These are phyloP conservation scores for Candida ovalis DNA, from an alignment of 805 yeast genomes.

Conservation along the genomic window DNA sequence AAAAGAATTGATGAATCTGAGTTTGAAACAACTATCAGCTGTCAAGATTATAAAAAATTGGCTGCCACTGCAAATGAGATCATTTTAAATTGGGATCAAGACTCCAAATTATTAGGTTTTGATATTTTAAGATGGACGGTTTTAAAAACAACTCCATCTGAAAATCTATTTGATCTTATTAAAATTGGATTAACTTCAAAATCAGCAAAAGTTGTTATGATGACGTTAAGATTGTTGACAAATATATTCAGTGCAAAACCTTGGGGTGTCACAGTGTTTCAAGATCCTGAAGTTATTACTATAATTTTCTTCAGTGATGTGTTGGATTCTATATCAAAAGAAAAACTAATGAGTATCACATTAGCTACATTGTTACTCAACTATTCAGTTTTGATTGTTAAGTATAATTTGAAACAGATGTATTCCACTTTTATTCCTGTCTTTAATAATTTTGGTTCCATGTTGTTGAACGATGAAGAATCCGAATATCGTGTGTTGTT, in stretches of 20 bases:
- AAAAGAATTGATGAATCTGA: conserved; percentile 44
- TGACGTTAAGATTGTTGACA: conserved; percentile 53
- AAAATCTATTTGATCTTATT: conserved; percentile 37
- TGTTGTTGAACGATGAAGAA: conserved; percentile 44
- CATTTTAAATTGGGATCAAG: conserved; percentile 43
- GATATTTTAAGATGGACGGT: conserved; percentile 57
- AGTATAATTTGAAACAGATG: conserved; percentile 27
- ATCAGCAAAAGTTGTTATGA: conserved; percentile 40
- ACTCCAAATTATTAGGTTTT: conserved; percentile 49
- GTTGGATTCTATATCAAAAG: conserved; percentile 18
- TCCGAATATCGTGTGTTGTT: conserved; percentile 63
- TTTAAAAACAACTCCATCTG: conserved; percentile 38
- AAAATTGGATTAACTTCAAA: conserved; percentile 36
- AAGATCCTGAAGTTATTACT: conserved; percentile 38
- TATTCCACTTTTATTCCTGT: conserved; percentile 26
- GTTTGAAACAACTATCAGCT: conserved; percentile 49
- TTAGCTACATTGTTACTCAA: conserved; percentile 49
- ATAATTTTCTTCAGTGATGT: conserved; percentile 32
- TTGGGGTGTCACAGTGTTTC: conserved; percentile 46
- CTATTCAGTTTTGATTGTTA: conserved; percentile 38
- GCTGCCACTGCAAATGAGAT: conserved; percentile 35
- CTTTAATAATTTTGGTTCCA: conserved; percentile 14
- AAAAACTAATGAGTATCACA: conserved; percentile 33
- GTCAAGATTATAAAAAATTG: conserved; percentile 34
- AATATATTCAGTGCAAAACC: conserved; percentile 45